These are phyloP conservation scores for Coprinopsis cinerea DNA, from an alignment of 768 basidiomycete genomes.

Conservation along the genomic window DNA sequence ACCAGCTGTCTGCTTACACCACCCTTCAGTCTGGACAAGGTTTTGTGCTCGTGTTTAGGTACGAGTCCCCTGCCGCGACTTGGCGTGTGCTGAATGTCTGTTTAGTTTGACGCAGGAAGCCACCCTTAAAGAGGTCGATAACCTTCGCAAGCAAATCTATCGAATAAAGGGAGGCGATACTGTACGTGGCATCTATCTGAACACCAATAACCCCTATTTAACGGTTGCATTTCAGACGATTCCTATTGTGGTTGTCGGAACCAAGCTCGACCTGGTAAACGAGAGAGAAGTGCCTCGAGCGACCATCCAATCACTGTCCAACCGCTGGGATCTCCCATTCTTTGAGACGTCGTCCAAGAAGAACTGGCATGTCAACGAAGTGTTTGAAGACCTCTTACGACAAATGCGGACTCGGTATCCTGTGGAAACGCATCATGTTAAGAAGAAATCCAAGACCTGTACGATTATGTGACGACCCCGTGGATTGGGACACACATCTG, in stretches of 20 bases:
- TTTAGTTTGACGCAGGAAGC: constrained; percentile 75
- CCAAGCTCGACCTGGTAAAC: constrained; percentile 73
- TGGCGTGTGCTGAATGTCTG: constrained; percentile 1
- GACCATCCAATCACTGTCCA: constrained; percentile 59
- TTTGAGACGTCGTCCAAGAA: constrained; percentile 88
- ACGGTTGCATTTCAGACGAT: constrained; percentile 34
- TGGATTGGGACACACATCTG: neutral
- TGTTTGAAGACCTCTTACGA: constrained; percentile 69
- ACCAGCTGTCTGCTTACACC: constrained; percentile 9
- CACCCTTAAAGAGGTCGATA: constrained; percentile 74
- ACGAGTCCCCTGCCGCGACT: neutral
- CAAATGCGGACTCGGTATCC: constrained; percentile 72
- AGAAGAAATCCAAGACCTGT: constrained; percentile 21
- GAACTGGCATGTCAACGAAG: constrained; percentile 74
- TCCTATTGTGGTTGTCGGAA: constrained; percentile 84
- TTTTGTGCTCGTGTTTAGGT: constrained; percentile 83
- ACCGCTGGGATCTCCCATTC: constrained; percentile 65
- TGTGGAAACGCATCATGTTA: constrained; percentile 27
- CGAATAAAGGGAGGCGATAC: constrained; percentile 69
- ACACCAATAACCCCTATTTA: neutral
- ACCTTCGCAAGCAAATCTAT: constrained; percentile 74
- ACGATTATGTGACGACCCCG: constrained; percentile 1
- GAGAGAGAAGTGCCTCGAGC: constrained; percentile 72
- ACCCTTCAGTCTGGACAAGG: constrained; percentile 55
- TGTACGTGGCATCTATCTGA: constrained; percentile 29